These are phyloP conservation scores for Plantago ovata DNA, from an alignment of 257 asterid genomes.

Conservation along the genomic window DNA sequence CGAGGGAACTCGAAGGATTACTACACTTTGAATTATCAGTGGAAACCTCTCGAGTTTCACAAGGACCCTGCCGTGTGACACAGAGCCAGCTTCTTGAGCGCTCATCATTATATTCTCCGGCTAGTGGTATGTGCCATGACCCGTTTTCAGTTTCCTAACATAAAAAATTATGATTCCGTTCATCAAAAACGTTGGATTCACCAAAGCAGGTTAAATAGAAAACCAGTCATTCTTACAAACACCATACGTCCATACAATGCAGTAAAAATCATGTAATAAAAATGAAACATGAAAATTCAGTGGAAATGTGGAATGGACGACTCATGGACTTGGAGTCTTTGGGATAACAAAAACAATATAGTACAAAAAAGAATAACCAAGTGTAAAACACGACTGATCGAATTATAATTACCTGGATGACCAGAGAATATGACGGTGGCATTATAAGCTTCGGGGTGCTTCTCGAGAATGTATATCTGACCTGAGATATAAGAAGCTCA, in stretches of 20 bases:
- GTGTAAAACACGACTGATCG: background rate
- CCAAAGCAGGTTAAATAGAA: background rate
- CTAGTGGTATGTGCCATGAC: conserved; percentile 85
- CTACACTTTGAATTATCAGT: background rate
- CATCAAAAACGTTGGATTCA: background rate
- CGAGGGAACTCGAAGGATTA: conserved; percentile 11
- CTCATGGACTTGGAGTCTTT: too few species aligned
- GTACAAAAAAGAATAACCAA: background rate
- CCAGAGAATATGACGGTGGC: conserved; percentile 77
- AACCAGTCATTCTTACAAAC: background rate
- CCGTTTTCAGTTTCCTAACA: conserved; percentile 71
- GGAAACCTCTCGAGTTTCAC: conserved; percentile 20
- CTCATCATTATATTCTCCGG: conserved; percentile 58
- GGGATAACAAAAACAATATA: background rate
- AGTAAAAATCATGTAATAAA: background rate
- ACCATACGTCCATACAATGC: background rate
- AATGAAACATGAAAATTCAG: background rate
- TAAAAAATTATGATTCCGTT: background rate
- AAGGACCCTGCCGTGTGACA: conserved; percentile 35
- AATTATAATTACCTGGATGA: conserved; percentile 61
- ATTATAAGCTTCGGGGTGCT: conserved; percentile 52
- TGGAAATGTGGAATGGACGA: too few species aligned
- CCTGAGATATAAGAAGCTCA: conserved; percentile 40
- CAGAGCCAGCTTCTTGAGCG: conserved; percentile 74
- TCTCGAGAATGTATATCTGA: conserved; percentile 56